Percentiles rank a stretch among this genome's conserved stretches.
These are phyloP conservation scores for Skeletonema potamos DNA, from an alignment of 108 stramenopile genomes.

Conservation along the genomic window DNA sequence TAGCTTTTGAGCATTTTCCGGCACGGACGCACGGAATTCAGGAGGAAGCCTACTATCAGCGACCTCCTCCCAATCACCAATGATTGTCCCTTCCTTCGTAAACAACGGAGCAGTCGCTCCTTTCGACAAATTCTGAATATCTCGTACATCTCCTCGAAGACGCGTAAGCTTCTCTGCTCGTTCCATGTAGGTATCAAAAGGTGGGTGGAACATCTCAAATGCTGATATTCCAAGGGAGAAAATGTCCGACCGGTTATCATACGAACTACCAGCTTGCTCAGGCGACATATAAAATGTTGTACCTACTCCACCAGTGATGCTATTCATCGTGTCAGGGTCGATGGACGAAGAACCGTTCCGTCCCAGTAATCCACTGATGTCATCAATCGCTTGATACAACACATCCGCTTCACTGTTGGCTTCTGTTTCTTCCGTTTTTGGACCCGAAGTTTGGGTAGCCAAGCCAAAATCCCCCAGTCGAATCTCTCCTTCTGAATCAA, in stretches of 20 bases:
- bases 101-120: slow-evolving; percentile 31
- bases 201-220: slow-evolving; percentile 78
- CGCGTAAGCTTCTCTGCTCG: slow-evolving; percentile 53
- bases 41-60: slow-evolving; percentile 55
- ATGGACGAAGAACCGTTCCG: neutral
- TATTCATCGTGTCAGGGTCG: slow-evolving; percentile 35
- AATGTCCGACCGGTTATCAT: slow-evolving; percentile 82
- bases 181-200: slow-evolving; percentile 69
- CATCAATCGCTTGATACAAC: slow-evolving; percentile 60
- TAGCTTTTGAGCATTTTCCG: slow-evolving; percentile 63
- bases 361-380: slow-evolving; percentile 50
- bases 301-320: slow-evolving; percentile 82
- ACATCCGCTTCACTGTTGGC: slow-evolving; percentile 39
- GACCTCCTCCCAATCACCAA: slow-evolving; percentile 32
- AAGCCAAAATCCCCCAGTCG: slow-evolving; percentile 80
- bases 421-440: slow-evolving; percentile 11
- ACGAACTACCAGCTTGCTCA: slow-evolving; percentile 59
- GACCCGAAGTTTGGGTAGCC: slow-evolving; percentile 46
- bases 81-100: slow-evolving; percentile 15
- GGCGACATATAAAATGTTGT: slow-evolving; percentile 78
- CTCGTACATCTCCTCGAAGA: slow-evolving; percentile 51
- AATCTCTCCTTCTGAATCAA: slow-evolving; percentile 48
- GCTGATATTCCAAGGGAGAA: slow-evolving; percentile 74
- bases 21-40: slow-evolving; percentile 43
- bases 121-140: slow-evolving; percentile 26